Evolutionary conservation across 495 filamentous ascomycete genomes (phyloP).

Genomic region (Neurospora cerealis): DNA sequence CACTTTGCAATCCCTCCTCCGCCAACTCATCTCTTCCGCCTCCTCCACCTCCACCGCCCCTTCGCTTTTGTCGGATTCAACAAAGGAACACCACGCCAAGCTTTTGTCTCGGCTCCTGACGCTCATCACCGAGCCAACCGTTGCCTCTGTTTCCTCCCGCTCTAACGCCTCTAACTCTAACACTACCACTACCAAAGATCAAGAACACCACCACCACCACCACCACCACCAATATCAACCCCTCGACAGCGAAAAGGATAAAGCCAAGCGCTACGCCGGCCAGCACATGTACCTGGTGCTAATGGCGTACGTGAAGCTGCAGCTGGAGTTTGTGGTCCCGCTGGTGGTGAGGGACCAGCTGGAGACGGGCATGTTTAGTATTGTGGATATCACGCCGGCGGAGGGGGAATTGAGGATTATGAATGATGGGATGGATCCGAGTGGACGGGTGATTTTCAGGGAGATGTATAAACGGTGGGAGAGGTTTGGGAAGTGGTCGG

Average conservation of each 20-base stretch:
- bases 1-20: constrained; percentile 53
- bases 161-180: constrained; percentile 1
- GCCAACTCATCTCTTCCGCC: constrained; percentile 49
- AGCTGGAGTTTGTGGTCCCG: constrained; percentile 40
- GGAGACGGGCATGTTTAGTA: constrained; percentile 59
- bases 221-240: constrained; percentile 4
- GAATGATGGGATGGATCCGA: constrained; percentile 59
- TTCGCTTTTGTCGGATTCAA: neutral
- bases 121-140: constrained; percentile 68
- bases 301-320: constrained; percentile 58
- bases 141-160: constrained; percentile 51
- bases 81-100: constrained; percentile 42
- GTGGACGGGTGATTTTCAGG: constrained; percentile 60
- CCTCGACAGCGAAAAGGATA: constrained; percentile 67
- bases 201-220: constrained; percentile 1
- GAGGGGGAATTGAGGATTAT: constrained; percentile 53
- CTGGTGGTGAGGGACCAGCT: constrained; percentile 56
- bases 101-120: constrained; percentile 63
- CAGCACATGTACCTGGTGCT: constrained; percentile 65
- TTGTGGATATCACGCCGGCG: constrained; percentile 55
- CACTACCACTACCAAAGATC: neutral
- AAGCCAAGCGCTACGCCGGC: constrained; percentile 63
- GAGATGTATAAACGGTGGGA: constrained; percentile 59
- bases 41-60: constrained; percentile 9
- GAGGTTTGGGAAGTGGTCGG: constrained; percentile 62